A percentile compares a stretch with the other conserved stretches of the same genome.
Evolutionary conservation across 805 yeast genomes (phyloP).

Genomic region (Pichia paraexigua): DNA sequence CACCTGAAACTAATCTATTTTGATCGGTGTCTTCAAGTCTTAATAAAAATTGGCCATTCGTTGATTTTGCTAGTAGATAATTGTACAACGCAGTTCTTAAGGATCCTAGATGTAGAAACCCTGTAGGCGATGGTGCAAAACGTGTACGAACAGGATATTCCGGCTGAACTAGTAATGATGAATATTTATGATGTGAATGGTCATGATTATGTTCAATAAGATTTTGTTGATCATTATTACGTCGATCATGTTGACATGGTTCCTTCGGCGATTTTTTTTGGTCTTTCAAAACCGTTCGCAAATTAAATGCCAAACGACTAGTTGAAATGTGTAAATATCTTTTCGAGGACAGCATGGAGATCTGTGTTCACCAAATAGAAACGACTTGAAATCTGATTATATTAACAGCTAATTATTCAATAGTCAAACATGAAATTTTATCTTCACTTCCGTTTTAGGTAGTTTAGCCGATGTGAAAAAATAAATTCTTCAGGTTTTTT

Average conservation of each 20-base stretch:
- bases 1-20: conserved; percentile 66
- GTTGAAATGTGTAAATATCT: neutral
- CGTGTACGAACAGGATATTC: conserved; percentile 66
- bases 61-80: conserved; percentile 68
- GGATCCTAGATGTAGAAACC: conserved; percentile 88
- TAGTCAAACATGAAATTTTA: too few species aligned
- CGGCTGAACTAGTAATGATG: conserved; percentile 26
- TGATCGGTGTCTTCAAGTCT: conserved; percentile 93
- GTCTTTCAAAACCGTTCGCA: neutral
- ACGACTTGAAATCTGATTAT: too few species aligned
- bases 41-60: conserved; percentile 73
- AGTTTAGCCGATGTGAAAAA: neutral
- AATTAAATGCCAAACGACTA: neutral
- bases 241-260: neutral
- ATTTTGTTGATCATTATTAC: too few species aligned
- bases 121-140: conserved; percentile 98
- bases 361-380: too few species aligned
- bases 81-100: conserved; percentile 89
- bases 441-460: neutral
- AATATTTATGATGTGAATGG: conserved; percentile 8
- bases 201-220: neutral
- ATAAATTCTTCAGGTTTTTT: neutral
- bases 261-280: neutral
- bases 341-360: neutral
- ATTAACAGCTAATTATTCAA: too few species aligned